Evolutionary conservation across 257 asterid genomes (phyloP), one percentile per base, ranked within the genome.

Genomic region (Jasminum sambac): DNA sequence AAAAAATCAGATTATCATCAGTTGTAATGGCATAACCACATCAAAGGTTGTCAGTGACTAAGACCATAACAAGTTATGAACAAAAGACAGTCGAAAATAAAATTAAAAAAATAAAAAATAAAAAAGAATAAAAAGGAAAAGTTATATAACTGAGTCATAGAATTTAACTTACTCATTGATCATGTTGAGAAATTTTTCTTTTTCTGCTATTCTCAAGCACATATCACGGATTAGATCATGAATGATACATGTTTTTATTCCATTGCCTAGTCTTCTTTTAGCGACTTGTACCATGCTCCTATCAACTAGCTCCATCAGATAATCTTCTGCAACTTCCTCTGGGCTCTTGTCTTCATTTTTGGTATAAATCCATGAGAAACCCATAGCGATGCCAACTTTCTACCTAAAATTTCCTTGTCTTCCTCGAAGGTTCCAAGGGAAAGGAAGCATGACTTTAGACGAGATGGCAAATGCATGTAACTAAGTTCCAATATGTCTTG

Each of bases 391-490:
- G 38, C 9, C 48, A 72, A 21, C 70, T 36, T 50, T 14, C 39
- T 16, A 8, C 48, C 30, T 30, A 11, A 64, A 6, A 46, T 34
- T 19, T 72, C 48, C 2, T 19, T 4, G 61, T 43, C 55, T 37
- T 30, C 61, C 11, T 57, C 13, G 38, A 63, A 63, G 34, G 21
- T 40, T 17, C 70, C 69, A 4, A 72, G 10, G 30, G 46, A 72
- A 30, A 63, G 50, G 64, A 72, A 72, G 36, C 76, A 72, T 30
- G 57, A 55, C 64, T 64, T 72, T 55, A 72, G 43, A 59, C 46
- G 57, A 63, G 23, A 10, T n/a, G 83, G 83, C 8, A 78, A 70
- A 42, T 30, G 36, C 4, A 1, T 4, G 4, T 30, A 30, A 30
- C 36, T 30, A 30, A 30, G 36, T 30, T 30, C 36, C 36, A 30